Evolutionary conservation across 345 rosid species (phyloP).

Genomic region (Sisymbrium altissimum): DNA sequence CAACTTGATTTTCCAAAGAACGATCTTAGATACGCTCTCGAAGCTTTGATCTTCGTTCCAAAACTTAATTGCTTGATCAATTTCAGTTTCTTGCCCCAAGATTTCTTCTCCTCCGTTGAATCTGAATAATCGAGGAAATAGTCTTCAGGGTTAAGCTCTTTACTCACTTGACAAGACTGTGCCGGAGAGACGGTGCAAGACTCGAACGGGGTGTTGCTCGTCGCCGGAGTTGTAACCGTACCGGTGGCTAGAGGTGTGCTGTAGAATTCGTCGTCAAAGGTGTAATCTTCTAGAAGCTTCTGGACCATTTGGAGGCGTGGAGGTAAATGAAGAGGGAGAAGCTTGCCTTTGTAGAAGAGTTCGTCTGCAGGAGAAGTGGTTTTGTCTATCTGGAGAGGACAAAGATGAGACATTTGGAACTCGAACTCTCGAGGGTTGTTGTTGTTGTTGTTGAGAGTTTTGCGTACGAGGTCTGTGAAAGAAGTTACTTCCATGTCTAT

Average conservation of each 20-base stretch:
- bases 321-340: constrained; percentile 86
- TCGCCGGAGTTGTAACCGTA: constrained; percentile 50
- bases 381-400: constrained; percentile 39
- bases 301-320: constrained; percentile 71
- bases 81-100: constrained; percentile 65
- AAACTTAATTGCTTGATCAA: constrained; percentile 55
- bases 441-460: constrained; percentile 42
- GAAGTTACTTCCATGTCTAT: constrained; percentile 87
- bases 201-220: constrained; percentile 71
- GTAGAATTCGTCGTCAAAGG: constrained; percentile 56
- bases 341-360: constrained; percentile 92
- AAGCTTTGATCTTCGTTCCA: constrained; percentile 70
- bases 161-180: constrained; percentile 67
- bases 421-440: constrained; percentile 66
- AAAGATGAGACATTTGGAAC: constrained; percentile 73
- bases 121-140: constrained; percentile 41
- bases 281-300: constrained; percentile 51
- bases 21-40: constrained; percentile 63
- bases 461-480: constrained; percentile 43
- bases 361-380: constrained; percentile 85
- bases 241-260: constrained; percentile 63
- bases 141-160: constrained; percentile 67
- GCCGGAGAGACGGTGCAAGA: constrained; percentile 81
- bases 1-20: constrained; percentile 66
- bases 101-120: constrained; percentile 42